A percentile compares a stretch with the other conserved stretches of the same genome.
Conservation (phyloP, 2,329 filamentous ascomycete genomes). For the Phialophora expanda region DNA sequence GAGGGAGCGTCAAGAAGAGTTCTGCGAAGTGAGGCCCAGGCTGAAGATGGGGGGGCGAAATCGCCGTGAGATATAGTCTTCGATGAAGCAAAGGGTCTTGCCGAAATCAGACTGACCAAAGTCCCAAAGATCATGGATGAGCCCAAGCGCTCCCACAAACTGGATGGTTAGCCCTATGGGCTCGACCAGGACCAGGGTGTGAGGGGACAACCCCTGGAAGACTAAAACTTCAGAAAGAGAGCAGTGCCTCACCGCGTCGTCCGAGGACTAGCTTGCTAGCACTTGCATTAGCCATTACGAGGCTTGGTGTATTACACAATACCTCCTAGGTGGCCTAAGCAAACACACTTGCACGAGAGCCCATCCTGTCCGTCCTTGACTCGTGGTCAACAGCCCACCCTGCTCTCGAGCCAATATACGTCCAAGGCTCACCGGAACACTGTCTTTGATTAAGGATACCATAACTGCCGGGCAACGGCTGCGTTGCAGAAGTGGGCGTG, state of each 20-base stretch:
- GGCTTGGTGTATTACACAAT: slow-evolving; percentile 3
- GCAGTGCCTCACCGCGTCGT: slow-evolving; percentile 13
- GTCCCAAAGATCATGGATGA: slow-evolving; percentile 17
- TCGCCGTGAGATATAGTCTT: slow-evolving; percentile 35
- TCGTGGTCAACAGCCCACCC: background rate
- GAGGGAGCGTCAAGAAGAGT: slow-evolving; percentile 17
- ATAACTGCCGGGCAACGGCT: background rate
- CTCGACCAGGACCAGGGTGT: slow-evolving; percentile 15
- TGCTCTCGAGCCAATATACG: background rate
- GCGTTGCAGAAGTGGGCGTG: background rate
- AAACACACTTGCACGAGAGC: background rate
- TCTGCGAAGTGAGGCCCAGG: slow-evolving; percentile 25
- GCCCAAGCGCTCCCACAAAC: slow-evolving; percentile 5
- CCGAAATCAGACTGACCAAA: slow-evolving; percentile 31
- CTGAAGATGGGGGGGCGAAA: slow-evolving; percentile 33
- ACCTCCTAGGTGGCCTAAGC: background rate
- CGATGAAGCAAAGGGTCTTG: slow-evolving; percentile 26
- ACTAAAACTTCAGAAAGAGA: slow-evolving; percentile 4
- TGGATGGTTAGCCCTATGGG: slow-evolving; percentile 21
- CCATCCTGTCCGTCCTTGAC: background rate
- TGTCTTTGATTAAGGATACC: background rate
- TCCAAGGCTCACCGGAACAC: background rate
- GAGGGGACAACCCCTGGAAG: slow-evolving; percentile 2
- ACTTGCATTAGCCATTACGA: background rate
- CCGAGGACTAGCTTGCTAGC: background rate